Base-by-base conservation (phyloP, 1,284 basidiomycete genomes). In the Apiotrichum siamense region DNA sequence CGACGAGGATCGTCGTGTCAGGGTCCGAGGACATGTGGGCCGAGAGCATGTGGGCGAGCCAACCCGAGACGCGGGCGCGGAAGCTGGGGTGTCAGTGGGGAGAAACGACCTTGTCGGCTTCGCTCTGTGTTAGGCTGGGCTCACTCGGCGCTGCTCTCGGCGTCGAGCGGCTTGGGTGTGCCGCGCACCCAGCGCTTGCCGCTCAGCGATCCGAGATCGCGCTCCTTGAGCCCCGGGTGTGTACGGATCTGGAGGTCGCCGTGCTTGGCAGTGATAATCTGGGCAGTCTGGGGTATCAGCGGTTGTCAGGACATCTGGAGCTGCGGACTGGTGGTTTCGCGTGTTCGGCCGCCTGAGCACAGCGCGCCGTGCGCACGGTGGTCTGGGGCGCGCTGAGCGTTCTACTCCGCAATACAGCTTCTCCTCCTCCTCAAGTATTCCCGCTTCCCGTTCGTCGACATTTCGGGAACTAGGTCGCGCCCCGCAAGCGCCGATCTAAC, bases 141-240 rank as follows among this genome's bases (percentile, higher is more conserved):
- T 43, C 40, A 69, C 67, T 47, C 56, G 4, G 55, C 43, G n/a
- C 35, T 42, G 11, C 50, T 39, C 50, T 70, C 67, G 2, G 55
- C 58, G 49, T 72, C 67, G 3, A 42, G 48, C 0, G 69, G 69
- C 1, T 60, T 39, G 13, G 44, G 45, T 26, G 61, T 55, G 1
- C 59, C 60, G n/a, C 38, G 51, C 4, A n/a, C n/a, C 50, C 67
- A 50, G 17, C 52, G 26, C 21, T 57, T 32, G 2, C 69, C 69
- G 46, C 67, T 61, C 49, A 69, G 52, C 18, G 61, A 64, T 0
- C 69, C 69, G 15, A 72, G 49, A 10, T 54, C 41, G 24, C 68
- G 52, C 39, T 72, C 67, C 37, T 54, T 65, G 36, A 72, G 47
- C 7, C 56, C 56, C 23, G 60, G 52, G 38, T 62, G 49, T 0